Evolutionary conservation across 768 basidiomycete genomes (phyloP).

Genomic region (Lactarius sanguifluus): DNA sequence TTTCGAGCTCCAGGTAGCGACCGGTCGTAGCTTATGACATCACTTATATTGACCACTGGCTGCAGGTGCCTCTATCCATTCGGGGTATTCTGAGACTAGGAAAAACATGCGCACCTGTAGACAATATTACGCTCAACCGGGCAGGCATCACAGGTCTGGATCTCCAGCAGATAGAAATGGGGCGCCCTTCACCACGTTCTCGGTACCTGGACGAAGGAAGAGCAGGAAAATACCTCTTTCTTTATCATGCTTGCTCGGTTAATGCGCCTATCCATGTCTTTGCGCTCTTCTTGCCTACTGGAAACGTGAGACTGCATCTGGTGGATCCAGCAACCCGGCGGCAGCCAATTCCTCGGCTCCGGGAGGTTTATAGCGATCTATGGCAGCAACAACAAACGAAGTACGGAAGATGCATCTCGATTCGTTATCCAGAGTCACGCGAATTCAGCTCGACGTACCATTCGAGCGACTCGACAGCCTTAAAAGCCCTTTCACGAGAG

Average conservation of each 20-base stretch:
- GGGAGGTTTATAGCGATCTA: slow-evolving; percentile 68
- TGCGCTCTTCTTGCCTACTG: slow-evolving; percentile 76
- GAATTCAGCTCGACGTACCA: slow-evolving; percentile 76
- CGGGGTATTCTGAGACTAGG: slow-evolving; percentile 84
- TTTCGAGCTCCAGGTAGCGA: slow-evolving; percentile 81
- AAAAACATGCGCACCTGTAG: slow-evolving; percentile 71
- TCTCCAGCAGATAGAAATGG: slow-evolving; percentile 73
- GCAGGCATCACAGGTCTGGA: slow-evolving; percentile 85
- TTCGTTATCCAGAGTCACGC: slow-evolving; percentile 63
- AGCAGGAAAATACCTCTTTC: slow-evolving; percentile 74
- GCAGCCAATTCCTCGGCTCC: slow-evolving; percentile 76
- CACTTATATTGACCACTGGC: neutral
- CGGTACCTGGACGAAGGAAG: slow-evolving; percentile 74
- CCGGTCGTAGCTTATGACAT: slow-evolving; percentile 1
- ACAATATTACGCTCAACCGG: slow-evolving; percentile 71
- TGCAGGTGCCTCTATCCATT: slow-evolving; percentile 76
- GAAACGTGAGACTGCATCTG: slow-evolving; percentile 72
- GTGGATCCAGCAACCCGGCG: slow-evolving; percentile 90
- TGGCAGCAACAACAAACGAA: slow-evolving; percentile 49
- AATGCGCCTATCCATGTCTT: slow-evolving; percentile 81
- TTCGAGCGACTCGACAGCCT: slow-evolving; percentile 69
- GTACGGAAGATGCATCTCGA: slow-evolving; percentile 45
- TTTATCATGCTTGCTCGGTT: slow-evolving; percentile 82
- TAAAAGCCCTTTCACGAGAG: slow-evolving; percentile 87
- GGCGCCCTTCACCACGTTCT: slow-evolving; percentile 54